Base-by-base conservation (phyloP, 2,329 filamentous ascomycete species). In the Aspergillus bombycis region DNA sequence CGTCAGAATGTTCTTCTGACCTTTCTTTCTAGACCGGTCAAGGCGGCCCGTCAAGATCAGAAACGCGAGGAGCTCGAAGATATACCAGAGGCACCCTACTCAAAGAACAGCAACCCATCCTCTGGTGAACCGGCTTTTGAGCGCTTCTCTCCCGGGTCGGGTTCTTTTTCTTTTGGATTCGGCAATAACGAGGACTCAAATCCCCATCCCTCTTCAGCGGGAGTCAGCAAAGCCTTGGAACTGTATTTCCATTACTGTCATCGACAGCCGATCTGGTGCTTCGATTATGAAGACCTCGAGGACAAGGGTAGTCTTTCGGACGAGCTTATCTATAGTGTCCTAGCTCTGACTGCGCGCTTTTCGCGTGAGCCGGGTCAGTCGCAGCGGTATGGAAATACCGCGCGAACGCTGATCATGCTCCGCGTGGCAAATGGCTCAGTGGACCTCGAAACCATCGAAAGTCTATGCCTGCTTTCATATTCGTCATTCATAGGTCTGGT, bases 381-480 rank as follows among this genome's bases (percentile, higher is more conserved):
- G 12, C 65, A 71, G 64, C 68, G 72, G 74, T 72, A 83, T 78
- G 46, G 80, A 72, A 72, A 80, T 70, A 61, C 70, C 77, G 66
- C 78, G 75, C 66, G 70, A 55, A 75, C 68, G 1, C 36, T 76
- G 36, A 70, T 76, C 21, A 85, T 84, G 82, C 76, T 83, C 6
- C 81, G 82, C 23, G 80, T 85, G 41, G 82, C 83, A 0, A 83
- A 83, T 62, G 83, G 83, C 2, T 79, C 81, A 0, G 83, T 85
- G 2, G 80, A 82, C 57, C 71, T 85, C 2, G 74, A 78, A 19
- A 85, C 83, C 0, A 81, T 85, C 3, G 82, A 85, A 65, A 84
- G 82, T 65, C 66, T 85, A 9, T 85, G 83, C 70, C 71, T 85
- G 5, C 75, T 85, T 1, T 80, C 82, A 0, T 84, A 83, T 53